Conservation (phyloP, 1,139 yeast species). For the Nakaseomyces bracarensis region DNA sequence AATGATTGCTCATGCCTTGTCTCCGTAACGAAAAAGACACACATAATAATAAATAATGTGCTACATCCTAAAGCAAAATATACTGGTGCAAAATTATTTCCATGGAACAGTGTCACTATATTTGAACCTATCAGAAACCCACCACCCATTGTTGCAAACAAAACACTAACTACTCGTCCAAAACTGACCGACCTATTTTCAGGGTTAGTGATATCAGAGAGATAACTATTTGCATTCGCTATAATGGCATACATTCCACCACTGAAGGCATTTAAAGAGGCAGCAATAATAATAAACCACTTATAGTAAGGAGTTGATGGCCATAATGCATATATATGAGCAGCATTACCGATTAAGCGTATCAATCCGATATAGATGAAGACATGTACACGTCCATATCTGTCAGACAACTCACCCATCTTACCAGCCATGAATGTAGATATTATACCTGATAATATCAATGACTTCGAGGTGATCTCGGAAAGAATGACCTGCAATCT, state of each 20-base stretch:
- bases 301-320: conserved; percentile 13
- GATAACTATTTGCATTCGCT: conserved; percentile 46
- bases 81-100: conserved; percentile 12
- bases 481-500: conserved; percentile 25
- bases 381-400: conserved; percentile 22
- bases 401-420: conserved; percentile 23
- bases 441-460: conserved; percentile 15
- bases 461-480: conserved; percentile 11
- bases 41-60: conserved; percentile 8
- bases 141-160: conserved; percentile 45
- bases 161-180: conserved; percentile 43
- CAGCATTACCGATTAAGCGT: conserved; percentile 10
- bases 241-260: conserved; percentile 46
- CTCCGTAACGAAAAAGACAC: conserved; percentile 12
- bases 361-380: conserved; percentile 16
- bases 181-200: conserved; percentile 42
- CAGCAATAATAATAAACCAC: conserved; percentile 11
- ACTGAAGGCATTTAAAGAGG: conserved; percentile 10
- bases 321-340: conserved; percentile 12
- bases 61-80: conserved; percentile 10
- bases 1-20: conserved; percentile 17
- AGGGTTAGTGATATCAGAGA: conserved; percentile 50
- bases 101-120: conserved; percentile 17
- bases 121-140: conserved; percentile 51
- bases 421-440: conserved; percentile 20